Evolutionary conservation across 352 stramenopile species (phyloP), one percentile per base, ranked within the genome.

Genomic region (Globisporangium cylindrosporum): DNA sequence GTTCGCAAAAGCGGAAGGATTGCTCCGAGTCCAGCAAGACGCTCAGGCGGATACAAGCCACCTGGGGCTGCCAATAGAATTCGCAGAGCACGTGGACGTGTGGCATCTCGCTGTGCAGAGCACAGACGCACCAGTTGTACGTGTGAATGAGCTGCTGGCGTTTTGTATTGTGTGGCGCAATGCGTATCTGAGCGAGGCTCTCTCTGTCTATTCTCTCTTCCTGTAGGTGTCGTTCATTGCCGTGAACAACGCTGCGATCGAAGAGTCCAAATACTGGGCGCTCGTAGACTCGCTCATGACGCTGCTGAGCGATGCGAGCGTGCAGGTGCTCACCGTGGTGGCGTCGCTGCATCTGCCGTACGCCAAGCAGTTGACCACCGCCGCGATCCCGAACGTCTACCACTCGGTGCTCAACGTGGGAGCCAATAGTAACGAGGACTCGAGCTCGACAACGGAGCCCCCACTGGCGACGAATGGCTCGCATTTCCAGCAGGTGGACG

Each of bases 341-440:
- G 80, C 75, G 43, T 73, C 84, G 25, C 64, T 90, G 59, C 80
- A 92, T 63, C 67, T 92, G 46, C 80, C 84, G 25, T 79, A 89
- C 68, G 84, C 81, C 61, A 84, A 88, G 57, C 70, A 79, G 6
- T 41, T 63, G 51, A 53, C 58, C n/a, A 57, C 41, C n/a, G 24
- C 29, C n/a, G 65, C 56, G 56, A 58, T 77, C n/a, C 49, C 61
- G 0, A 82, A 76, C 38, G 80, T 90, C 10, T 90, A 88, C 64
- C 68, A 81, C 41, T 70, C 70, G 22, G 49, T 66, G 15, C 56
- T 87, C 7, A 76, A 75, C 56, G 69, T 29, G 29, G 58, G 59
- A 22, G 32, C 46, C 4, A 29, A 0, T 25, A 22, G 12, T 34
- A 18, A 32, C 22, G 22, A n/a, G 1, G 25, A 25, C 24, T 49